phyloP scores from a whole-genome alignment of 306 rosid genomes.

The Corylus heterophylla region DNA sequence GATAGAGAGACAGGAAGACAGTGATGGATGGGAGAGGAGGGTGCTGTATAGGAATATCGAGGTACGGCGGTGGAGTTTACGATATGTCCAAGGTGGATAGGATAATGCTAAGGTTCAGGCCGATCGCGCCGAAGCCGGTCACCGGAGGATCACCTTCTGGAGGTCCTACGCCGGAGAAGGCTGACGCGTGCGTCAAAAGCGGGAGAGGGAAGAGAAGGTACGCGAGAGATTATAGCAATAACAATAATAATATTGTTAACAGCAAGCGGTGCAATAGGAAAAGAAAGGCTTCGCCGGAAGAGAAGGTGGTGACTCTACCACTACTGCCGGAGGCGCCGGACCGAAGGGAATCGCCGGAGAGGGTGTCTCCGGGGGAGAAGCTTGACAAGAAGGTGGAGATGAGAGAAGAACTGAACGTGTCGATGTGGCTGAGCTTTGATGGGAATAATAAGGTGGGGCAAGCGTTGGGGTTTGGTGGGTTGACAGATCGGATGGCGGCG shows the following conservation, averaged over 20 bases:
- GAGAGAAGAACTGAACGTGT: not conserved
- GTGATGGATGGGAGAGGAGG: slow-evolving; percentile 72
- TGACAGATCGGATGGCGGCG: not conserved
- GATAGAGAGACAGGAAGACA: not conserved
- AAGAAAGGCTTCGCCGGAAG: slow-evolving; percentile 37
- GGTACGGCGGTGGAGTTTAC: slow-evolving; percentile 48
- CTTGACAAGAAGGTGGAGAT: not conserved
- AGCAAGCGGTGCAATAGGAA: slow-evolving; percentile 43
- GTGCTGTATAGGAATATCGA: slow-evolving; percentile 55
- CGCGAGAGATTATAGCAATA: slow-evolving; percentile 27
- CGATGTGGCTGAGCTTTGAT: slow-evolving; percentile 54
- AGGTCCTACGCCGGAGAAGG: slow-evolving; percentile 38
- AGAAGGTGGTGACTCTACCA: slow-evolving; percentile 57
- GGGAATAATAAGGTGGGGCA: not conserved
- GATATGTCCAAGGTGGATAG: slow-evolving; percentile 47
- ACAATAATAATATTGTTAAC: not conserved
- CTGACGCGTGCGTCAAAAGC: slow-evolving; percentile 16
- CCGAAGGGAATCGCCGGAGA: slow-evolving; percentile 34
- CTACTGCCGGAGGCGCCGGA: slow-evolving; percentile 74
- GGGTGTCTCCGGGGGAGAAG: slow-evolving; percentile 19
- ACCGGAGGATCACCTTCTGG: slow-evolving; percentile 37
- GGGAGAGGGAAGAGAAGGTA: slow-evolving; percentile 47
- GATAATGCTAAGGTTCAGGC: slow-evolving; percentile 83
- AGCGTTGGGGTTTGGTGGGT: not conserved
- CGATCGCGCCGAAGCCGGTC: slow-evolving; percentile 83